Evolutionary conservation across 2,329 filamentous ascomycete species (phyloP).

Genomic region (Cytospora chrysosperma): DNA sequence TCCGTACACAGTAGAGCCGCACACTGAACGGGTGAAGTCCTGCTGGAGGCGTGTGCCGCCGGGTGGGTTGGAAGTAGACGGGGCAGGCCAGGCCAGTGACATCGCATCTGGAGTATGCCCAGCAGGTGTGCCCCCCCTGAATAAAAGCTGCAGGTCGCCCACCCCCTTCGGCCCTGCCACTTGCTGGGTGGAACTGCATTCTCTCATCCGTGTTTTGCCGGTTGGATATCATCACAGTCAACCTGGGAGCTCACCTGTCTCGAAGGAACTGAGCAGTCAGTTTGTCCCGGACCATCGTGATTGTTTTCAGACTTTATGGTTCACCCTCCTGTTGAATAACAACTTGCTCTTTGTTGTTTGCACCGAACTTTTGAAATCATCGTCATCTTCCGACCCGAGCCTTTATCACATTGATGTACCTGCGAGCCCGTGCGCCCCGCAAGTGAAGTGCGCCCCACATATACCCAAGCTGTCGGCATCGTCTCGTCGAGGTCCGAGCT

Average conservation of each 20-base stretch:
- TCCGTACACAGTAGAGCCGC: neutral
- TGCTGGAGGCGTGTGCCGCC: conserved; percentile 1
- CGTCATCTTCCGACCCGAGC: too few relatives aligned
- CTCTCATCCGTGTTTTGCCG: conserved; percentile 14
- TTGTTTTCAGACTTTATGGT: neutral
- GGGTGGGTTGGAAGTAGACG: neutral
- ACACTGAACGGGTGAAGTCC: neutral
- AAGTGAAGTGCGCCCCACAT: neutral
- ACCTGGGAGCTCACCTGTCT: neutral
- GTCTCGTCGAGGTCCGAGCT: conserved; percentile 21
- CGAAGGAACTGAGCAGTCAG: neutral
- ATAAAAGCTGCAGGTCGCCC: conserved; percentile 18
- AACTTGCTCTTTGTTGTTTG: too few relatives aligned
- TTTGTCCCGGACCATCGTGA: neutral
- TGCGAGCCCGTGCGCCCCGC: neutral
- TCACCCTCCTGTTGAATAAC: too few relatives aligned
- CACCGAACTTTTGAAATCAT: too few relatives aligned
- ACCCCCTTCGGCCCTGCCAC: conserved; percentile 8
- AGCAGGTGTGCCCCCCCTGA: neutral
- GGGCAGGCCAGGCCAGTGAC: neutral
- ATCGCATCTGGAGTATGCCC: neutral
- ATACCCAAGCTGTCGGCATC: conserved; percentile 22
- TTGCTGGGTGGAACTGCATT: conserved; percentile 8
- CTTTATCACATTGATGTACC: too few relatives aligned
- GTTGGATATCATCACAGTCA: neutral